Conservation (phyloP, 441 rosid genomes). For the Breynia disticha region DNA sequence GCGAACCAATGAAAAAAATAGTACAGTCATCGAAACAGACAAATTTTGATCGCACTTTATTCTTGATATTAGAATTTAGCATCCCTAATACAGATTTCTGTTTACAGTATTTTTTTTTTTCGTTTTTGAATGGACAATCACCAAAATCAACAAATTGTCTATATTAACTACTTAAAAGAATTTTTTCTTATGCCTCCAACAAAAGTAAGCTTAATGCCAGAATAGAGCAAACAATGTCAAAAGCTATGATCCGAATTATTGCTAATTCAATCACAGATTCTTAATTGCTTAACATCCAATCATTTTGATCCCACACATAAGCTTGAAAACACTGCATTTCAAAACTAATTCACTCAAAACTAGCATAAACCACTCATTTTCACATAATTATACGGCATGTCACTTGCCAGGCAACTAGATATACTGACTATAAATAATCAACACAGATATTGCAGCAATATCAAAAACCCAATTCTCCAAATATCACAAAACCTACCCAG, state of each 20-base stretch:
- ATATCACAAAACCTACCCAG: background rate
- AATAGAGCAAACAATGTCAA: too few species aligned
- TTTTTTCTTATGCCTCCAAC: too few species aligned
- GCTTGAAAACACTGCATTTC: too few species aligned
- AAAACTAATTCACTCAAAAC: background rate
- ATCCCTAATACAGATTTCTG: background rate
- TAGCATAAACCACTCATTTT: background rate
- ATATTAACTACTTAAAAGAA: too few species aligned
- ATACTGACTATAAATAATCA: slow-evolving; percentile 6
- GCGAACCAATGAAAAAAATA: slow-evolving; percentile 13
- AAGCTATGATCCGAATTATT: too few species aligned
- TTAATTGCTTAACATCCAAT: too few species aligned
- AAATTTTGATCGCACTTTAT: background rate
- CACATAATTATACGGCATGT: background rate
- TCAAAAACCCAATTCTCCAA: background rate
- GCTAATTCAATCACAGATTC: too few species aligned
- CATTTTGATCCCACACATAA: too few species aligned
- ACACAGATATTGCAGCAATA: background rate
- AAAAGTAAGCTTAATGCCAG: too few species aligned
- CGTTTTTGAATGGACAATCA: background rate
- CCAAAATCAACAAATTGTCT: background rate
- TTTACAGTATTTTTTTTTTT: too few species aligned
- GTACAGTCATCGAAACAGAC: background rate
- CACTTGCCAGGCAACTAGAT: background rate
- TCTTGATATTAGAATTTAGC: background rate